Conservation (phyloP, 169 alveolate genomes). For the Miamiensis avidus region DNA sequence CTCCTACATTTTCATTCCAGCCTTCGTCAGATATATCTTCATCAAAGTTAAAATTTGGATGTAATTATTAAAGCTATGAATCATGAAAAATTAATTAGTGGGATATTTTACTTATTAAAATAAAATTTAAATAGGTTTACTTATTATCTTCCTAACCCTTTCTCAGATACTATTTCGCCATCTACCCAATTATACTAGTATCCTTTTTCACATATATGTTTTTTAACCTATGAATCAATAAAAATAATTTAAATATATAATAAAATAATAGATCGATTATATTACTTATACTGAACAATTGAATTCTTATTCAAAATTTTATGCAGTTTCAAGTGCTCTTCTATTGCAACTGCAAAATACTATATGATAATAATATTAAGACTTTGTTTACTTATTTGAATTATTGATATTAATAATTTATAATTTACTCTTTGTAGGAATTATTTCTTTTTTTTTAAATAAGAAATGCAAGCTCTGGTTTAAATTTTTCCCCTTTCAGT, state of each 20-base stretch:
- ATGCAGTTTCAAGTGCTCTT: not conserved
- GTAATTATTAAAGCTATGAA: not conserved
- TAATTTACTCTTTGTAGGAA: not conserved
- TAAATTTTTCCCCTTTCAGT: not conserved
- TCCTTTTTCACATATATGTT: not conserved
- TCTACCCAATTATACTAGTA: not conserved
- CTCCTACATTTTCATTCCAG: not conserved
- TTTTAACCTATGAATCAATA: not conserved
- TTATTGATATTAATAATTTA: too few species aligned
- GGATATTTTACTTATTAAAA: not conserved
- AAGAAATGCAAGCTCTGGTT: not conserved
- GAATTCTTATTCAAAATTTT: not conserved
- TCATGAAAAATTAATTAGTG: too few species aligned
- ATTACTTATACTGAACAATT: not conserved
- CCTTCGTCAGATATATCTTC: not conserved
- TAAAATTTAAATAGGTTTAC: not conserved
- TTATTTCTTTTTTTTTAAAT: too few species aligned
- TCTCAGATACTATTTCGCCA: not conserved
- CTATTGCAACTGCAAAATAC: not conserved
- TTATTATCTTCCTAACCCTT: not conserved
- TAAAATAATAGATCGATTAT: too few species aligned
- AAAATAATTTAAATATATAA: too few species aligned
- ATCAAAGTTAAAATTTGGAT: not conserved
- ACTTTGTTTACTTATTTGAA: too few species aligned
- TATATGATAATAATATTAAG: too few species aligned